A percentile compares a stretch with the other conserved stretches of the same genome.
phyloP scores from a whole-genome alignment of 805 yeast species.

The Kluyveromyces siamensis region DNA sequence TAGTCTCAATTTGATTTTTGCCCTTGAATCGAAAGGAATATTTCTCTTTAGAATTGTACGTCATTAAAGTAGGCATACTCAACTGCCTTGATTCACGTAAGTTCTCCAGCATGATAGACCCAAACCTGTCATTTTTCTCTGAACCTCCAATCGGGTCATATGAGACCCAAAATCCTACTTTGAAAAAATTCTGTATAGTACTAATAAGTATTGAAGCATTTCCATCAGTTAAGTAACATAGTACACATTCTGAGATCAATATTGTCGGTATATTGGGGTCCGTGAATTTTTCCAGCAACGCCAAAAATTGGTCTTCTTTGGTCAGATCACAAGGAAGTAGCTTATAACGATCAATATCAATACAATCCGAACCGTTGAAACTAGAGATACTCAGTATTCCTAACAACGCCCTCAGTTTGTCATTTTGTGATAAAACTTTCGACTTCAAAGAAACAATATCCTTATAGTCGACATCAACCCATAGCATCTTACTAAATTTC shows the following conservation, averaged over 20 bases:
- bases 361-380: slow-evolving; percentile 1
- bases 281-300: slow-evolving; percentile 13
- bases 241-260: slow-evolving; percentile 48
- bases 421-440: slow-evolving; percentile 9
- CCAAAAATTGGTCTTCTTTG: slow-evolving; percentile 19
- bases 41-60: slow-evolving; percentile 31
- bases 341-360: slow-evolving; percentile 16
- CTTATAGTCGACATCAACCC: slow-evolving; percentile 44
- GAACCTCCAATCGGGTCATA: slow-evolving; percentile 54
- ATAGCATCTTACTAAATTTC: slow-evolving; percentile 23
- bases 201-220: slow-evolving; percentile 34
- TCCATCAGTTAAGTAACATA: slow-evolving; percentile 41
- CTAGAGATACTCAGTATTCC: neutral
- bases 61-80: slow-evolving; percentile 32
- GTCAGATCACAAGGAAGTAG: slow-evolving; percentile 30
- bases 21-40: slow-evolving; percentile 17
- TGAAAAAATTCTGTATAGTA: slow-evolving; percentile 23
- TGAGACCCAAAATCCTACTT: slow-evolving; percentile 27
- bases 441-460: slow-evolving; percentile 39
- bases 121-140: slow-evolving; percentile 36
- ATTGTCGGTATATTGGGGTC: slow-evolving; percentile 34
- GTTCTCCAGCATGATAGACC: slow-evolving; percentile 45
- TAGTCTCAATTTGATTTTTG: slow-evolving; percentile 8
- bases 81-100: slow-evolving; percentile 39
- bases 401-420: slow-evolving; percentile 3